These are phyloP conservation scores for Mortierella sp. DNA, from an alignment of 371 early-diverging fungal species.

Conservation along the genomic window DNA sequence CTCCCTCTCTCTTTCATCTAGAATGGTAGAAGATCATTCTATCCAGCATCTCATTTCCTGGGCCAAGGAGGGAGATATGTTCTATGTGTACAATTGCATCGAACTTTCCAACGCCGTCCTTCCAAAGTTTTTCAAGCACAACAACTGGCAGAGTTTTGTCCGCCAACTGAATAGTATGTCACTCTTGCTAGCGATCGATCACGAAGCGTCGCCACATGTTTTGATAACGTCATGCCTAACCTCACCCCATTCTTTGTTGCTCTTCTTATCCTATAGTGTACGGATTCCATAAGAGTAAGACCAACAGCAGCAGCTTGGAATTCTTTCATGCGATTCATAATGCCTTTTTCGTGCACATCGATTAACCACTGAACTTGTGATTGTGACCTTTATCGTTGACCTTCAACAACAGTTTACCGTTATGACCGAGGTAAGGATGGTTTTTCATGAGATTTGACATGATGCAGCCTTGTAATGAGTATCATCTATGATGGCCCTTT, in stretches of 20 bases:
- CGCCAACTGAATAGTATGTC: slow-evolving; percentile 82
- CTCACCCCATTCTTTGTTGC: background rate
- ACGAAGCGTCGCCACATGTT: background rate
- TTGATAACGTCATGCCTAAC: background rate
- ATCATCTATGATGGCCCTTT: no score
- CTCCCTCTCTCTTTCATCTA: background rate
- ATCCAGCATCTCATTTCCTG: slow-evolving; percentile 62
- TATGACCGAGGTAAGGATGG: slow-evolving; percentile 41
- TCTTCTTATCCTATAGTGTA: slow-evolving; percentile 35
- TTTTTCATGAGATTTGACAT: background rate
- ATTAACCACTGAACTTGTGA: background rate
- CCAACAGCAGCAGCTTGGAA: background rate
- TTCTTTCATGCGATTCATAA: background rate
- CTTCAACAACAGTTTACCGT: slow-evolving; percentile 28
- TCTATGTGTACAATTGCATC: slow-evolving; percentile 77
- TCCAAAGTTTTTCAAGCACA: slow-evolving; percentile 88
- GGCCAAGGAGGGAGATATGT: slow-evolving; percentile 70
- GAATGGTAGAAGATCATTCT: slow-evolving; percentile 35
- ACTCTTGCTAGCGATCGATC: background rate
- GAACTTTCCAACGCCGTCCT: slow-evolving; percentile 78
- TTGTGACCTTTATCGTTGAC: background rate
- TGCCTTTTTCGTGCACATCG: background rate
- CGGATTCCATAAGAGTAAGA: slow-evolving; percentile 56
- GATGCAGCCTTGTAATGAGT: background rate
- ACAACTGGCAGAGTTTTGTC: slow-evolving; percentile 89